Base-by-base conservation (phyloP, 129 eudicot species). In the Escallonia herrerae region DNA sequence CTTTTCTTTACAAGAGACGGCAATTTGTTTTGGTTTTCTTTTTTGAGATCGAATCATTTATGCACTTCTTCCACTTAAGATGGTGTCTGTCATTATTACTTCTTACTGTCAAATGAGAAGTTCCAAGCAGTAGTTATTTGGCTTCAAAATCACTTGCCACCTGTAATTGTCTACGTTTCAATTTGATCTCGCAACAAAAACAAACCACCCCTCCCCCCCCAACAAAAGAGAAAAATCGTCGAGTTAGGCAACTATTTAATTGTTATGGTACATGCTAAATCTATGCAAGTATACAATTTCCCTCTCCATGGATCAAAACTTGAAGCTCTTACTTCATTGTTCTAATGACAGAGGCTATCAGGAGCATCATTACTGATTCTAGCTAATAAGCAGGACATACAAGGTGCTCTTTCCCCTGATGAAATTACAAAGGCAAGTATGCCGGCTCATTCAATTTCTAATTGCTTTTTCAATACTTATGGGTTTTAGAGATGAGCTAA, bases 371-470 rank as follows among this genome's bases (percentile, higher is more conserved):
- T 94, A 78, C 73, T 89, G 4, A 81, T 94, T 72, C 77, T 94
- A 69, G 99, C 99, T 55, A 94, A 94, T 80, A 94, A 94, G 77
- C 99, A 94, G 76, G 99, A 94, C 71, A 94, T 89, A 71, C 87
- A 84, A 56, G 97, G 99, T 5, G 90, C 97, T 57, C 87, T 94
- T 63, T 86, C 96, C 48, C 97, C 96, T 3, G 83, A 79, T 74
- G 99, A 89, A 79, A 89, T 94, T 62, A 91, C 89, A 56, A 86
- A 94, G 75, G 99, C 89, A 75, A 83, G 82, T 58, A 6, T 44
- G 14, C 40, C 59, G 15, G 13, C 50, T 47, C 55, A 15, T 54
- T 15, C 62, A 43, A 41, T 60, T 53, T 52, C 15, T 15, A 65
- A 0, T 22, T 22, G 33, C 33, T 22, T 22, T 22, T 40, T 66